Conservation (phyloP, 2,329 filamentous ascomycete species). For the Helminthosporium solani region DNA sequence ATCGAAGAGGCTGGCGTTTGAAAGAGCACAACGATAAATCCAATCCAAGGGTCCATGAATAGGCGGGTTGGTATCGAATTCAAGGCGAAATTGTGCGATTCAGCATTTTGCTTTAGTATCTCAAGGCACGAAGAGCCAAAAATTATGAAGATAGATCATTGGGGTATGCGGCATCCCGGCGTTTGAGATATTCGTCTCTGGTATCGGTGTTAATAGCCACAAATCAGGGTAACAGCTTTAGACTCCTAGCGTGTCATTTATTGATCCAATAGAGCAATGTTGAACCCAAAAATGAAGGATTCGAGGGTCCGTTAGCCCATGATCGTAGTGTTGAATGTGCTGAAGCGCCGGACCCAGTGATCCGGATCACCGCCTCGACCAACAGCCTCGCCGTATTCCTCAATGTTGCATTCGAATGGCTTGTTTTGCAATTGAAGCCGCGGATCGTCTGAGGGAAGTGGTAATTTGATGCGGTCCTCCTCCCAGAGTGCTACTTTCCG, state of each 20-base stretch:
- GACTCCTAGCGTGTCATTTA: not conserved
- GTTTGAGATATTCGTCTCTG: too few species aligned
- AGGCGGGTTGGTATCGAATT: too few species aligned
- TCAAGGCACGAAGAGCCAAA: too few species aligned
- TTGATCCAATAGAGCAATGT: not conserved
- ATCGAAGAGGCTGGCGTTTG: not conserved
- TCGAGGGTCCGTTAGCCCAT: not conserved
- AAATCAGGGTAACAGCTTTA: too few species aligned
- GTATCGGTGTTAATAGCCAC: too few species aligned
- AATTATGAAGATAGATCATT: too few species aligned
- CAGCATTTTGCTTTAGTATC: too few species aligned
- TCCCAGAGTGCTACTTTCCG: slow-evolving; percentile 49
- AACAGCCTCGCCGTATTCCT: slow-evolving; percentile 40
- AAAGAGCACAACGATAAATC: not conserved
- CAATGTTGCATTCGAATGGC: slow-evolving; percentile 49
- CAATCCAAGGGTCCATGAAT: too few species aligned
- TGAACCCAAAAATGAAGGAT: not conserved
- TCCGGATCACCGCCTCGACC: slow-evolving; percentile 3
- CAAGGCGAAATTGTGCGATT: too few species aligned
- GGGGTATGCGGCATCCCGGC: too few species aligned
- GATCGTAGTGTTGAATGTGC: slow-evolving; percentile 3
- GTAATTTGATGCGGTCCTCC: slow-evolving; percentile 22
- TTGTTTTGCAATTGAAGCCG: slow-evolving; percentile 36
- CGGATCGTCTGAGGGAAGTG: slow-evolving; percentile 25
- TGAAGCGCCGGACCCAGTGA: not conserved